phyloP scores from a whole-genome alignment of 2,329 filamentous ascomycete genomes.

The Penicillium sp. region DNA sequence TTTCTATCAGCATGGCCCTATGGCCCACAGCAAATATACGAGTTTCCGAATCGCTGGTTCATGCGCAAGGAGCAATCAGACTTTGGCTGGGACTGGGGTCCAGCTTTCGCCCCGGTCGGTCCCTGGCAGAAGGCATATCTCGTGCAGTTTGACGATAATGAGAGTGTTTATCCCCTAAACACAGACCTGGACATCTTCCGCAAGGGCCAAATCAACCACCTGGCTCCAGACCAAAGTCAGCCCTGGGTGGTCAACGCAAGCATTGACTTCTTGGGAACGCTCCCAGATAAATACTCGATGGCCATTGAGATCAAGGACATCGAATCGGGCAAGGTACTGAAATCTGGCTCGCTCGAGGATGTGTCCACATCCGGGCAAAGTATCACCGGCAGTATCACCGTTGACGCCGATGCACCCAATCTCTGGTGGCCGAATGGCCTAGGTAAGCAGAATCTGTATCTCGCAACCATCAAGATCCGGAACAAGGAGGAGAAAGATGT shows the following conservation, averaged over 20 bases:
- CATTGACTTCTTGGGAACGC: slow-evolving; percentile 58
- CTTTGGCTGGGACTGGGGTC: slow-evolving; percentile 70
- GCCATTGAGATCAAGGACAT: slow-evolving; percentile 53
- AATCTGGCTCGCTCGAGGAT: slow-evolving; percentile 44
- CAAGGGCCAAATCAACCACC: slow-evolving; percentile 61
- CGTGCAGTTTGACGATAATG: slow-evolving; percentile 52
- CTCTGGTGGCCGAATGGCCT: slow-evolving; percentile 66
- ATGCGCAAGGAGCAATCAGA: slow-evolving; percentile 66
- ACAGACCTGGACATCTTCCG: slow-evolving; percentile 64
- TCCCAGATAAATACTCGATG: slow-evolving; percentile 51
- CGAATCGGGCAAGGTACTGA: slow-evolving; percentile 44
- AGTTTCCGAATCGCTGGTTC: slow-evolving; percentile 59
- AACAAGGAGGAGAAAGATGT: slow-evolving; percentile 42
- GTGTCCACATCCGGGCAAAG: slow-evolving; percentile 47
- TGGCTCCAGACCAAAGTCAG: slow-evolving; percentile 60
- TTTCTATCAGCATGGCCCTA: slow-evolving; percentile 51
- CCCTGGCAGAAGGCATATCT: slow-evolving; percentile 65
- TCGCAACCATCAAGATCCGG: slow-evolving; percentile 56
- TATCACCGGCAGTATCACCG: slow-evolving; percentile 54
- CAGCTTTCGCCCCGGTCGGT: slow-evolving; percentile 65
- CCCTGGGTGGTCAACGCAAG: slow-evolving; percentile 67
- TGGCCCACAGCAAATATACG: slow-evolving; percentile 53
- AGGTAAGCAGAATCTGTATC: slow-evolving; percentile 63
- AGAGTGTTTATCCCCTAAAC: slow-evolving; percentile 55
- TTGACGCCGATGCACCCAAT: slow-evolving; percentile 52